phyloP scores from a whole-genome alignment of 1,284 basidiomycete species.

The Trametes versicolor region DNA sequence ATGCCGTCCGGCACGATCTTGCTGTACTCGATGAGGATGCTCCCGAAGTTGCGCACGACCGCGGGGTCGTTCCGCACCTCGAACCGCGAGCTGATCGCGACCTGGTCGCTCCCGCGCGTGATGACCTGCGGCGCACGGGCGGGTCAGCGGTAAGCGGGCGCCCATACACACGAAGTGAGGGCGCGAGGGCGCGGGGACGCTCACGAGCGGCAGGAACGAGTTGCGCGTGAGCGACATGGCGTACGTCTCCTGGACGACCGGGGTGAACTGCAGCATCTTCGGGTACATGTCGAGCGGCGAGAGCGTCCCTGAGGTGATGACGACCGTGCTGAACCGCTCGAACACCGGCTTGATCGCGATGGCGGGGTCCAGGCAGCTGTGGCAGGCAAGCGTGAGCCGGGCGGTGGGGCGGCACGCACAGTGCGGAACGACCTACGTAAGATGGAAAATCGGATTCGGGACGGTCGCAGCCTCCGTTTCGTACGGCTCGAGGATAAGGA shows the following conservation, averaged over 20 bases:
- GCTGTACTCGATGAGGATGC: conserved; percentile 97
- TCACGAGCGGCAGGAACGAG: conserved; percentile 95
- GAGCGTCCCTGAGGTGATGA: conserved; percentile 99
- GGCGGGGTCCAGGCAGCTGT: conserved; percentile 95
- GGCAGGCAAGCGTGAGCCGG: conserved; percentile 1
- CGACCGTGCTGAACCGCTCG: conserved; percentile 97
- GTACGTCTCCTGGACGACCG: conserved; percentile 97
- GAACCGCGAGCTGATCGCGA: conserved; percentile 98
- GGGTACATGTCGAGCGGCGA: conserved; percentile 99
- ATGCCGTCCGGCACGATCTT: conserved; percentile 99
- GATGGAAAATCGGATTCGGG: conserved; percentile 98
- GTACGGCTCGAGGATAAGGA: conserved; percentile 97
- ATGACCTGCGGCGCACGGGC: conserved; percentile 75
- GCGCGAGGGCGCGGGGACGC: conserved; percentile 37
- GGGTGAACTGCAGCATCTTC: conserved; percentile 99
- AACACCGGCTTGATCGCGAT: conserved; percentile 98
- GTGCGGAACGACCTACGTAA: conserved; percentile 71
- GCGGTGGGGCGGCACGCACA: conserved; percentile 6
- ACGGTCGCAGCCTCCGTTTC: conserved; percentile 99
- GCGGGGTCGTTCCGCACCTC: conserved; percentile 99
- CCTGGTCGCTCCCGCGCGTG: conserved; percentile 97
- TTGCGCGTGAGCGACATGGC: conserved; percentile 98
- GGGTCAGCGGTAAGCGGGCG: conserved; percentile 6
- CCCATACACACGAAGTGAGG: not conserved
- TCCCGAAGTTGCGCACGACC: conserved; percentile 98